Evolutionary conservation across 768 basidiomycete genomes (phyloP).

Genomic region (Mycena epipterygia): DNA sequence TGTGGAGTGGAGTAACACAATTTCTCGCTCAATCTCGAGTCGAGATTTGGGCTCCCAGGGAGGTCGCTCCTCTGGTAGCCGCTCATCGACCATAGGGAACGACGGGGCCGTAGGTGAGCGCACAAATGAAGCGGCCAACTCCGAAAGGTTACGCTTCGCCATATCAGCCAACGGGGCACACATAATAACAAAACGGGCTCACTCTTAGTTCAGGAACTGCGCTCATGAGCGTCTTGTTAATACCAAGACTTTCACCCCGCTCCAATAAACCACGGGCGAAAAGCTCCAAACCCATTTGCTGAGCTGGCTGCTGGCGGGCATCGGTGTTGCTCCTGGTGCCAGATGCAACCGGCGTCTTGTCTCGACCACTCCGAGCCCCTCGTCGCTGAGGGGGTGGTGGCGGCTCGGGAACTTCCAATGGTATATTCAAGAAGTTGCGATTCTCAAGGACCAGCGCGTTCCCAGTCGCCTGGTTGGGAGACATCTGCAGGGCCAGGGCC

Average conservation of each 20-base stretch:
- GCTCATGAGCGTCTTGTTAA: conserved; percentile 86
- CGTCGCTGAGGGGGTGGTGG: conserved; percentile 53
- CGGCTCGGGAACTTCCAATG: conserved; percentile 72
- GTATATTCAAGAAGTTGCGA: conserved; percentile 79
- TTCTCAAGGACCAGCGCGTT: conserved; percentile 88
- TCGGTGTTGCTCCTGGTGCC: conserved; percentile 40
- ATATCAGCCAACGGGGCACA: conserved; percentile 11
- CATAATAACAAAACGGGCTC: conserved; percentile 39
- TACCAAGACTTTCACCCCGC: conserved; percentile 83
- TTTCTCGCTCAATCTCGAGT: conserved; percentile 79
- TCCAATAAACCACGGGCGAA: conserved; percentile 81
- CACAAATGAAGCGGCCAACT: conserved; percentile 78
- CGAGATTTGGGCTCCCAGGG: conserved; percentile 79
- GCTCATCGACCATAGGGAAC: conserved; percentile 76
- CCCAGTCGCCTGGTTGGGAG: conserved; percentile 81
- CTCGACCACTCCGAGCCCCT: conserved; percentile 45
- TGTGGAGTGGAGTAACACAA: conserved; percentile 63
- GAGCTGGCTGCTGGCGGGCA: conserved; percentile 56
- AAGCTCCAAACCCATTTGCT: conserved; percentile 72
- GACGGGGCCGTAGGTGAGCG: conserved; percentile 67
- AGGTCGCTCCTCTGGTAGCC: conserved; percentile 67
- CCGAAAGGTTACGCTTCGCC: conserved; percentile 85
- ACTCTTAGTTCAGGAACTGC: conserved; percentile 86
- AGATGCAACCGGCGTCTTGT: conserved; percentile 46
- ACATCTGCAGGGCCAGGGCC: conserved; percentile 82